Percentiles rank a stretch among this genome's conserved stretches.
These are phyloP conservation scores for Mortierella sp. DNA, from an alignment of 371 early-diverging fungal genomes.

Conservation along the genomic window DNA sequence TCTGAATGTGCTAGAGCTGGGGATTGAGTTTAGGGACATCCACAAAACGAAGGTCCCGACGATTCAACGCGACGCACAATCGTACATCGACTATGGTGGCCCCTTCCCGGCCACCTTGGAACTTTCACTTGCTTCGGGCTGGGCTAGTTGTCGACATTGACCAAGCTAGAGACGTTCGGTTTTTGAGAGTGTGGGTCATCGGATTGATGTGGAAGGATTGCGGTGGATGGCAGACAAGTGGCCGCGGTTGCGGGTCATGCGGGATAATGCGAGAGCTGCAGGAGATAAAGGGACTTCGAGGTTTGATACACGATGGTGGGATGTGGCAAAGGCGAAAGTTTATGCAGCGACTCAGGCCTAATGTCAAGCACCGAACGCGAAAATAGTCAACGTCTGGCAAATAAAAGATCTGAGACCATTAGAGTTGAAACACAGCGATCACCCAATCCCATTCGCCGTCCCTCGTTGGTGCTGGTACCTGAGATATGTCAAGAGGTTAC, in stretches of 20 bases:
- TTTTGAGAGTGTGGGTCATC: not conserved
- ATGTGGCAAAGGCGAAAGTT: not conserved
- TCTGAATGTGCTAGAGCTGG: not conserved
- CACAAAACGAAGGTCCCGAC: fast-evolving
- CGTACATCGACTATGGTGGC: not conserved
- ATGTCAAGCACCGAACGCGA: not conserved
- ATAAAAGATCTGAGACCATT: too few species aligned
- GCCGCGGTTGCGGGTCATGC: not conserved
- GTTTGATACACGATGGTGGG: not conserved
- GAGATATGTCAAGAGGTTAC: too few species aligned
- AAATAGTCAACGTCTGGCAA: too few species aligned
- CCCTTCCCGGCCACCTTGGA: not conserved
- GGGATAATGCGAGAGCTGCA: not conserved
- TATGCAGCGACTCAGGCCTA: not conserved
- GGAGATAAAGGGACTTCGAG: not conserved
- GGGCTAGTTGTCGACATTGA: not conserved
- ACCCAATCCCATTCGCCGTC: too few species aligned
- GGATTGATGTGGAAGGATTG: not conserved
- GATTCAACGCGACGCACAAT: not conserved
- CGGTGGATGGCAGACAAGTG: not conserved
- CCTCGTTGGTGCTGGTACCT: too few species aligned
- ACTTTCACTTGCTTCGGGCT: not conserved
- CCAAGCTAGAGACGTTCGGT: not conserved
- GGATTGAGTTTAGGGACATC: not conserved
- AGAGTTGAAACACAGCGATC: too few species aligned